These are phyloP conservation scores for Leptographium radiaticola DNA, from an alignment of 2,329 filamentous ascomycete genomes.

Conservation along the genomic window DNA sequence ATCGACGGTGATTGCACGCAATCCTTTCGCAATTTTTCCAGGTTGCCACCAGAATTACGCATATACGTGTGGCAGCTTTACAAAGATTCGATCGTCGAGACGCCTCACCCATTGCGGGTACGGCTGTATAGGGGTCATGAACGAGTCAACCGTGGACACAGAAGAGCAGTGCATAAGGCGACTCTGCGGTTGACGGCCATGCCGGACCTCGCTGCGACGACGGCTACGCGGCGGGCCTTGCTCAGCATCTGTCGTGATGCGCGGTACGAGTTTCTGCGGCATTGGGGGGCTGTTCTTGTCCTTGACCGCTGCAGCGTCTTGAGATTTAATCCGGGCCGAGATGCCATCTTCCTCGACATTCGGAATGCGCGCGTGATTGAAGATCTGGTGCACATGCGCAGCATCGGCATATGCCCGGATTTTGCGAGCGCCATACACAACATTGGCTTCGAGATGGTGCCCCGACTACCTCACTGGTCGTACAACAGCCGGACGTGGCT, in stretches of 20 bases:
- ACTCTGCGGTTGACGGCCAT: constrained; percentile 7
- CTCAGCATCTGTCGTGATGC: constrained; percentile 8
- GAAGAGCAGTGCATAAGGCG: background rate
- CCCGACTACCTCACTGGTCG: constrained; percentile 10
- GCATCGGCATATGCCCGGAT: background rate
- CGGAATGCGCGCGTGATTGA: constrained; percentile 5
- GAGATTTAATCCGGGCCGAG: constrained; percentile 5
- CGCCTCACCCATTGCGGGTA: constrained; percentile 10
- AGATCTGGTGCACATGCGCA: constrained; percentile 2
- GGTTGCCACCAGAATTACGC: constrained; percentile 10
- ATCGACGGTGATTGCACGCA: background rate
- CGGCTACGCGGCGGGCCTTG: constrained; percentile 4
- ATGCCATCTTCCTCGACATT: constrained; percentile 11
- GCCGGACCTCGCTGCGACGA: constrained; percentile 8
- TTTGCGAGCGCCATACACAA: constrained; percentile 8
- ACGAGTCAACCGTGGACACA: background rate
- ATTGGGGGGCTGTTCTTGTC: background rate
- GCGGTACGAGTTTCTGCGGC: constrained; percentile 5
- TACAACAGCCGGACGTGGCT: constrained; percentile 3
- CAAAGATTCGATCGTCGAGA: background rate
- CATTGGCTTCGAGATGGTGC: constrained; percentile 11
- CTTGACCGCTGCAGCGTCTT: constrained; percentile 3
- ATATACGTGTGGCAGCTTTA: constrained; percentile 8
- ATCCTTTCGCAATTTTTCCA: constrained; percentile 3
- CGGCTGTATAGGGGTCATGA: constrained; percentile 10